These are phyloP conservation scores for Penicillium canariense DNA, from an alignment of 495 filamentous ascomycete genomes.

Conservation along the genomic window DNA sequence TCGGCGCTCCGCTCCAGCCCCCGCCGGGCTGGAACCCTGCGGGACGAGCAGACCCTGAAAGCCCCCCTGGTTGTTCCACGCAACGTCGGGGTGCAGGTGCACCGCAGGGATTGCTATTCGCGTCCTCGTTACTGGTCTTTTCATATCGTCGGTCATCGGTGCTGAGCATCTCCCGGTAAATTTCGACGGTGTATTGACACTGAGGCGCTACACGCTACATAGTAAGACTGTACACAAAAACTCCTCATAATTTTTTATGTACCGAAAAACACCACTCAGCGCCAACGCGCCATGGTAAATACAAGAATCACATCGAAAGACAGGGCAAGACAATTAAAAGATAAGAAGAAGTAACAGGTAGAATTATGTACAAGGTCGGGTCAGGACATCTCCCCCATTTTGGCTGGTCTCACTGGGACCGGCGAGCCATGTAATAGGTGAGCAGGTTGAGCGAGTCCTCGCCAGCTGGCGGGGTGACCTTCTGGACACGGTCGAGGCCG, in stretches of 20 bases:
- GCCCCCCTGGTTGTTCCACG: not conserved
- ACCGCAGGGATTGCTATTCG: not conserved
- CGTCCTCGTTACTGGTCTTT: not conserved
- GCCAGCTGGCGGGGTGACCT: slow-evolving; percentile 56
- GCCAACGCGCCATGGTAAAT: slow-evolving; percentile 5
- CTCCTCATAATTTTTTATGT: slow-evolving; percentile 7
- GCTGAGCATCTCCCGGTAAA: not conserved
- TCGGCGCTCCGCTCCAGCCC: not conserved
- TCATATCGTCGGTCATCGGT: not conserved
- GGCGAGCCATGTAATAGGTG: slow-evolving; percentile 78
- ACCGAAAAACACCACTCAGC: not conserved
- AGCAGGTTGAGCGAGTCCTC: slow-evolving; percentile 72
- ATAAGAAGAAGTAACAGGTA: not conserved
- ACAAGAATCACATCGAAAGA: slow-evolving; percentile 11
- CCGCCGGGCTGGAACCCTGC: not conserved
- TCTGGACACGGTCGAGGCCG: slow-evolving; percentile 59
- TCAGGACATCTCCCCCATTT: not conserved
- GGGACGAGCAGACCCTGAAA: not conserved
- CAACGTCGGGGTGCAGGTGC: not conserved
- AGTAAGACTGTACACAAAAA: not conserved
- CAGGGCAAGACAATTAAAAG: not conserved
- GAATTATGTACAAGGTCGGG: slow-evolving; percentile 2
- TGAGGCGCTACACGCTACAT: not conserved
- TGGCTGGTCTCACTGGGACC: slow-evolving; percentile 12
- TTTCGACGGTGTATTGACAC: not conserved